Percentiles rank a stretch among this genome's conserved stretches.
phyloP scores from a whole-genome alignment of 73 alveolate genomes.

The Paramecium sexaurelia region DNA sequence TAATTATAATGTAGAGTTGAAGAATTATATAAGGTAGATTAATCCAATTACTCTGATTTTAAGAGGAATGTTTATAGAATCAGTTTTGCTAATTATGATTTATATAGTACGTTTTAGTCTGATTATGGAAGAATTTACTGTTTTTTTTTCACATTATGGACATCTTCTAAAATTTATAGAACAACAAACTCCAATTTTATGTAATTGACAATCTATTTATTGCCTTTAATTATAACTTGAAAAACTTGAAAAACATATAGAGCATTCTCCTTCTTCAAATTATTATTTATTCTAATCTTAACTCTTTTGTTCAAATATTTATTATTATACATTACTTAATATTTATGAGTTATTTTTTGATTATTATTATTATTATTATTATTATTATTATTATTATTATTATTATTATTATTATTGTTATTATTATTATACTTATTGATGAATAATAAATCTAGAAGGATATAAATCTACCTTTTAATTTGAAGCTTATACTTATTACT shows the following conservation, averaged over 20 bases:
- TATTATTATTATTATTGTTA: neutral
- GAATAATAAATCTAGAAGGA: neutral
- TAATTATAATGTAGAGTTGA: neutral
- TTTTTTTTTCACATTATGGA: neutral
- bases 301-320: neutral
- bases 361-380: too few relatives aligned
- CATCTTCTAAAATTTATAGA: neutral
- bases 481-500: neutral
- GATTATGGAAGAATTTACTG: neutral
- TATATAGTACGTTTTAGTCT: neutral
- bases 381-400: too few relatives aligned
- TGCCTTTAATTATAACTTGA: neutral
- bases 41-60: neutral
- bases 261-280: neutral
- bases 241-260: neutral
- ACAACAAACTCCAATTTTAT: conserved; percentile 19
- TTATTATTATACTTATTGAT: neutral
- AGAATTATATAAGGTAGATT: neutral
- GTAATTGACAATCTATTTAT: neutral
- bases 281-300: neutral
- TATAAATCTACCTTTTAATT: neutral
- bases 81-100: neutral
- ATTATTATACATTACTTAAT: neutral
- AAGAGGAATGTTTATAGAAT: neutral
- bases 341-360: neutral